Percentiles rank a stretch among this genome's conserved stretches.
Conservation (phyloP, 371 early-diverging fungal genomes). For the Zopfochytrium polystomum region DNA sequence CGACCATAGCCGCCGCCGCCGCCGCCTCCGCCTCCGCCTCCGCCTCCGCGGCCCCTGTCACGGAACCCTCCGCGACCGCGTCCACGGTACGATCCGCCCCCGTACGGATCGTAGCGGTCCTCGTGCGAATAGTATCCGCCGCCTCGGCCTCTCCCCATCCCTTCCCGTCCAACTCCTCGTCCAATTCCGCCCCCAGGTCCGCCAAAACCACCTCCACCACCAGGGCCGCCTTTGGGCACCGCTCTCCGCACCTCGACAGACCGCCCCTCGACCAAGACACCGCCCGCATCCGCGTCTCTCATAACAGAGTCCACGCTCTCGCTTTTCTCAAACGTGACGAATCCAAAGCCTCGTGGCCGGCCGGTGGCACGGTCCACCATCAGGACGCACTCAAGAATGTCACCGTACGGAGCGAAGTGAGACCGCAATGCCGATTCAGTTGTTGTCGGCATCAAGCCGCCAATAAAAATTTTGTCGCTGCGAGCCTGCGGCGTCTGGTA, state of each 20-base stretch:
- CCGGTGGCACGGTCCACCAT: conserved; percentile 81
- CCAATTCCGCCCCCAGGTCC: background rate
- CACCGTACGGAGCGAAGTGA: conserved; percentile 58
- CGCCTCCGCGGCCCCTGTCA: too few relatives aligned
- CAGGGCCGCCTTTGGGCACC: background rate
- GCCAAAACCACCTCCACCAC: background rate
- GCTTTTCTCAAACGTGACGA: conserved; percentile 70
- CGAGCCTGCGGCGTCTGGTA: conserved; percentile 10
- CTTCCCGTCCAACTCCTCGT: background rate
- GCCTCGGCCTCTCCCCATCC: background rate
- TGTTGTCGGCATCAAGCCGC: conserved; percentile 77
- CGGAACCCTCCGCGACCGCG: background rate
- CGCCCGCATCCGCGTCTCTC: background rate
- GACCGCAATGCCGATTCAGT: conserved; percentile 30
- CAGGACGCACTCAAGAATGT: conserved; percentile 65
- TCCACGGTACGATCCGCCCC: background rate
- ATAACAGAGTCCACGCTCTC: conserved; percentile 57
- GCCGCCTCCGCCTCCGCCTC: too few relatives aligned
- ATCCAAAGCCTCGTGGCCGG: conserved; percentile 71
- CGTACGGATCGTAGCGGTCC: background rate
- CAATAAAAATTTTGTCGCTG: conserved; percentile 89
- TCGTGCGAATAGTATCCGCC: background rate
- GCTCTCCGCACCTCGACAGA: too few relatives aligned
- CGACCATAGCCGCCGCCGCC: background rate
- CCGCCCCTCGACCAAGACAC: background rate